Percentiles rank a stretch among this genome's conserved stretches.
Conservation (phyloP, 2,329 filamentous ascomycete genomes). For the Exophiala aquamarina region DNA sequence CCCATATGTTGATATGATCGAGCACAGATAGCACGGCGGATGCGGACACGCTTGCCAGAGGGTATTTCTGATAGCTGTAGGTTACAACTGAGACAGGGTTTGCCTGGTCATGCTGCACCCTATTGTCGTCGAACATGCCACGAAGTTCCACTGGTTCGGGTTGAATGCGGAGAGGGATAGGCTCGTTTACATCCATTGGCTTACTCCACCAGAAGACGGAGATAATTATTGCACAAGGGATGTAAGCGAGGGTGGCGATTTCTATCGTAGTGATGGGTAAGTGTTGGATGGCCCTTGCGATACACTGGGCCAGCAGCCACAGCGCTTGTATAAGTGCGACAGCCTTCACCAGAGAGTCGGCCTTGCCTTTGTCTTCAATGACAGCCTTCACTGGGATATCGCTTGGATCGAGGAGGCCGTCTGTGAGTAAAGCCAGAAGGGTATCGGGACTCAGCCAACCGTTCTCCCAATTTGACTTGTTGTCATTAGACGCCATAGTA, state of each 20-base stretch:
- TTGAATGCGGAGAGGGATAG: not conserved
- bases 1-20: not conserved
- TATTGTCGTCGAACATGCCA: no score
- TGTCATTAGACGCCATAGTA: constrained; percentile 31
- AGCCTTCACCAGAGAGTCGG: constrained; percentile 34
- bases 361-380: constrained; percentile 28
- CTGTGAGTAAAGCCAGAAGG: not conserved
- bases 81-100: no score
- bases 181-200: constrained; percentile 25
- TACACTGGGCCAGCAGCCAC: constrained; percentile 25
- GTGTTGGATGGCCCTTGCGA: constrained; percentile 16
- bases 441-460: not conserved
- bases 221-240: constrained; percentile 30
- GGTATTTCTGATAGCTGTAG: not conserved
- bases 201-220: constrained; percentile 33
- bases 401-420: not conserved
- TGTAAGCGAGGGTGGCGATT: constrained; percentile 31
- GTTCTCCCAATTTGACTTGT: not conserved
- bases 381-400: constrained; percentile 33
- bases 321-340: constrained; percentile 16
- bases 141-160: not conserved
- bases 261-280: constrained; percentile 31
- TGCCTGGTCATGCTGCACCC: no score
- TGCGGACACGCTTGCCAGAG: not conserved
- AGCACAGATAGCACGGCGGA: not conserved